Evolutionary conservation across 352 stramenopile species (phyloP).

Genomic region (Globisporangium cederbergense): DNA sequence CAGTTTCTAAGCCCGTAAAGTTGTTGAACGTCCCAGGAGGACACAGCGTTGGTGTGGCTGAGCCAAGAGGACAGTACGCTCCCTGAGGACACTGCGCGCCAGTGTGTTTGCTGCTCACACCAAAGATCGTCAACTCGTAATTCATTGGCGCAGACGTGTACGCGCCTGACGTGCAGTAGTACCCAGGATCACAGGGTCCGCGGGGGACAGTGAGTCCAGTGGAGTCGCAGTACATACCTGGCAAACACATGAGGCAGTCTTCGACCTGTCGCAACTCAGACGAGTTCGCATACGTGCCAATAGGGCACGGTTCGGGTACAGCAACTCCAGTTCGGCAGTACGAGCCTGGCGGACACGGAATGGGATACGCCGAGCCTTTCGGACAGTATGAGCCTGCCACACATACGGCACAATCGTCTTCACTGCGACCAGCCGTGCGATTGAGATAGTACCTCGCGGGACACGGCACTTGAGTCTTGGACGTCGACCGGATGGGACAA

Average conservation of each 20-base stretch:
- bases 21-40: slow-evolving; percentile 78
- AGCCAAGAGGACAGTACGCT: slow-evolving; percentile 69
- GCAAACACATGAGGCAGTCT: slow-evolving; percentile 83
- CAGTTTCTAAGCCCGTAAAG: slow-evolving; percentile 60
- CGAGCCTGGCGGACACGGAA: slow-evolving; percentile 71
- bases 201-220: slow-evolving; percentile 68
- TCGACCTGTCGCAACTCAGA: slow-evolving; percentile 71
- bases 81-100: slow-evolving; percentile 66
- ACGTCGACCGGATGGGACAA: slow-evolving; percentile 70
- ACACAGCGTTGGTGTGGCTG: slow-evolving; percentile 50
- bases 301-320: slow-evolving; percentile 79
- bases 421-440: slow-evolving; percentile 44
- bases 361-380: slow-evolving; percentile 54
- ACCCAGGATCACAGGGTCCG: slow-evolving; percentile 83
- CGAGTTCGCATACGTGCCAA: slow-evolving; percentile 87
- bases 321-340: slow-evolving; percentile 86
- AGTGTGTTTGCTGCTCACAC: slow-evolving; percentile 59
- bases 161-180: slow-evolving; percentile 88
- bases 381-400: slow-evolving; percentile 68
- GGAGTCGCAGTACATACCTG: slow-evolving; percentile 91
- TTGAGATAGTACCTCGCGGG: slow-evolving; percentile 77
- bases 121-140: slow-evolving; percentile 62
- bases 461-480: slow-evolving; percentile 70
- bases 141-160: slow-evolving; percentile 90
- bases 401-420: slow-evolving; percentile 76